These are phyloP conservation scores for Hymenotorrendiella dingleyae DNA, from an alignment of 2,329 filamentous ascomycete genomes.

Conservation along the genomic window DNA sequence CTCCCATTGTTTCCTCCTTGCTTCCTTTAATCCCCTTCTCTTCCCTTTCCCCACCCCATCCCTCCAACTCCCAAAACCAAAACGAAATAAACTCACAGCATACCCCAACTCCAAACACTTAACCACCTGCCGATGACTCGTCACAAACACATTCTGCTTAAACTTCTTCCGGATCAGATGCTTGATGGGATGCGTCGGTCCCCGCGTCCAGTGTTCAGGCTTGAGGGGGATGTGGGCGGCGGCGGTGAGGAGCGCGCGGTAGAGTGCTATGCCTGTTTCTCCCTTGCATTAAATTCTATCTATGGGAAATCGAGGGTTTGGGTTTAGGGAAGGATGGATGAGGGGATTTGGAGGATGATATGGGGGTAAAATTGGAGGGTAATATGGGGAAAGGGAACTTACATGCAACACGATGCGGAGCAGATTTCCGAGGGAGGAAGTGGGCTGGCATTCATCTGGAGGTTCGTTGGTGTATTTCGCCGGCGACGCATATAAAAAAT, in stretches of 20 bases:
- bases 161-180: slow-evolving; percentile 59
- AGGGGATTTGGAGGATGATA: neutral
- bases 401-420: slow-evolving; percentile 48
- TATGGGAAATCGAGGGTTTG: neutral
- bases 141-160: slow-evolving; percentile 50
- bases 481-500: too few relatives aligned
- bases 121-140: slow-evolving; percentile 43
- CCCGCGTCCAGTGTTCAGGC: slow-evolving; percentile 35
- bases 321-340: neutral
- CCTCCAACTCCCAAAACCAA: too few relatives aligned
- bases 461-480: too few relatives aligned
- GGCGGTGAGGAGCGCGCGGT: slow-evolving; percentile 60
- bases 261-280: slow-evolving; percentile 59
- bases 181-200: slow-evolving; percentile 39
- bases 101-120: slow-evolving; percentile 63
- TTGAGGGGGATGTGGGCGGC: slow-evolving; percentile 48
- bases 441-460: slow-evolving; percentile 40
- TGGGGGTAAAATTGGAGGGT: neutral
- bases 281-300: neutral
- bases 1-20: too few relatives aligned
- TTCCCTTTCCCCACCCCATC: too few relatives aligned
- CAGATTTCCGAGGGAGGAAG: slow-evolving; percentile 38
- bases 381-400: too few relatives aligned
- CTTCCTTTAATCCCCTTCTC: too few relatives aligned
- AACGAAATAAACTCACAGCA: slow-evolving; percentile 46